Evolutionary conservation across 129 eudicot genomes (phyloP).

Genomic region (Ambrosia trifida): DNA sequence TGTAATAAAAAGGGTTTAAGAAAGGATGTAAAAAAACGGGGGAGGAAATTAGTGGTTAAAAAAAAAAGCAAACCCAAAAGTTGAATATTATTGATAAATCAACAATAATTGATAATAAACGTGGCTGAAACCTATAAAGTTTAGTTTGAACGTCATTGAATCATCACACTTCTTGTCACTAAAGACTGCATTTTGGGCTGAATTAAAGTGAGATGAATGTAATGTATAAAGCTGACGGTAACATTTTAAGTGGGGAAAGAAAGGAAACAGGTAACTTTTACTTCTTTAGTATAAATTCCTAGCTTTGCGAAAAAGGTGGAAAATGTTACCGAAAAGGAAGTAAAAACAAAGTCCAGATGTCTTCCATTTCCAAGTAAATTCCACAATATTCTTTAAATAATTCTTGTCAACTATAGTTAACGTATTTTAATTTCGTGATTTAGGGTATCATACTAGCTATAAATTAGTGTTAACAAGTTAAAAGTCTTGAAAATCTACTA

Average conservation of each 20-base stretch:
- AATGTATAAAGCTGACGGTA: slow-evolving; percentile 70
- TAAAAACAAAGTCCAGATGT: slow-evolving; percentile 3
- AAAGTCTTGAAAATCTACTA: no score
- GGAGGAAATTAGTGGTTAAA: no score
- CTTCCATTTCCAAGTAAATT: slow-evolving; percentile 6
- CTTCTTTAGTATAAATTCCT: slow-evolving; percentile 26
- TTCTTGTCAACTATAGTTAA: neutral
- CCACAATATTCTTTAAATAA: neutral
- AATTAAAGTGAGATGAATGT: slow-evolving; percentile 33
- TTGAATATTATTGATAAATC: no score
- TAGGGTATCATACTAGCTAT: no score
- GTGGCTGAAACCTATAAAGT: slow-evolving; percentile 8
- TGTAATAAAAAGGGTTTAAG: no score
- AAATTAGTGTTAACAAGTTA: no score
- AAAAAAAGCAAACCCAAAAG: no score
- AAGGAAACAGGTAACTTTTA: slow-evolving; percentile 44
- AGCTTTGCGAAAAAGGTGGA: slow-evolving; percentile 12
- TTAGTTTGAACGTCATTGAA: slow-evolving; percentile 23
- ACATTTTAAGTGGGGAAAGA: slow-evolving; percentile 42
- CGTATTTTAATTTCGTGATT: neutral
- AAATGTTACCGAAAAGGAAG: slow-evolving; percentile 21
- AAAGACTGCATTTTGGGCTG: slow-evolving; percentile 36
- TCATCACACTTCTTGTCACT: slow-evolving; percentile 30
- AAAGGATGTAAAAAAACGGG: no score
- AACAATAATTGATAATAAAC: no score